phyloP scores from a whole-genome alignment of 2,329 filamentous ascomycete species.

The Aspergillus pseudotamarii region DNA sequence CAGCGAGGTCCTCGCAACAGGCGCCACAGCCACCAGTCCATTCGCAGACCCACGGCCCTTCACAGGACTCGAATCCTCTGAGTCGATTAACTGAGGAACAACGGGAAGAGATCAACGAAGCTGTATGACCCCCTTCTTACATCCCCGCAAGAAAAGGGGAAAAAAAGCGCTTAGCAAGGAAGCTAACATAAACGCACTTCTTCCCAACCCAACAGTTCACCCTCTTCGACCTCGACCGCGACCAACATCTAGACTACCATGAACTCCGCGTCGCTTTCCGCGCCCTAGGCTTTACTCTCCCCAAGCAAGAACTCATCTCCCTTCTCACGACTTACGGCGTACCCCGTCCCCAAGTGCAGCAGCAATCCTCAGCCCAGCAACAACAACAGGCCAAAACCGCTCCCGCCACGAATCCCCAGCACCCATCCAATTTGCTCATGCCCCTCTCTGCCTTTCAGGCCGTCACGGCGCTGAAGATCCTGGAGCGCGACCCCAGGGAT shows the following conservation, averaged over 20 bases:
- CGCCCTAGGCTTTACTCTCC: constrained; percentile 88
- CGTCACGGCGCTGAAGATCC: constrained; percentile 78
- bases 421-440: constrained; percentile 69
- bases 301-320: constrained; percentile 80
- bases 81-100: constrained; percentile 79
- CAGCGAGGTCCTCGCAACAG: constrained; percentile 32
- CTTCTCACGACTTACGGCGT: constrained; percentile 82
- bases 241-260: constrained; percentile 93
- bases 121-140: constrained; percentile 61
- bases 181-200: neutral
- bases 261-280: constrained; percentile 96
- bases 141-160: neutral
- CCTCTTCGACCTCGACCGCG: constrained; percentile 95
- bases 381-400: constrained; percentile 40
- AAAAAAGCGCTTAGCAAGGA: neutral
- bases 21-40: constrained; percentile 39
- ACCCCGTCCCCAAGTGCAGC: constrained; percentile 61
- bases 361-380: constrained; percentile 35
- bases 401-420: constrained; percentile 54
- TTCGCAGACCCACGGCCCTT: constrained; percentile 47
- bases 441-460: constrained; percentile 72
- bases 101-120: constrained; percentile 89
- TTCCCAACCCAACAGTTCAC: constrained; percentile 66
- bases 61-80: constrained; percentile 52
- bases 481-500: constrained; percentile 81